phyloP scores from a whole-genome alignment of 768 basidiomycete genomes.

The Trametes villosa region DNA sequence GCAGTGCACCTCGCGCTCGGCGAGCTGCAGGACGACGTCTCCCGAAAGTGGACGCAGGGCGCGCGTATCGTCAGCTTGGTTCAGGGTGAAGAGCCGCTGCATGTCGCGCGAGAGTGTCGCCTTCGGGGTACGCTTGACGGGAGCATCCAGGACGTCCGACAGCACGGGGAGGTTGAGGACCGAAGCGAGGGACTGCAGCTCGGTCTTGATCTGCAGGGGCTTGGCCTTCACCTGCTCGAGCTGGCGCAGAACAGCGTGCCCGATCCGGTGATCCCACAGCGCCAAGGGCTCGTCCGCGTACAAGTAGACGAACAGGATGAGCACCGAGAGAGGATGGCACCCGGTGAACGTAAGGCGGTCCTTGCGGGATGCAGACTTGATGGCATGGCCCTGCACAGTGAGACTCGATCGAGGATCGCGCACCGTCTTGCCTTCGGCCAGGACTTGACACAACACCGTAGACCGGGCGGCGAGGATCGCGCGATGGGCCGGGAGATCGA shows the following conservation, averaged over 20 bases:
- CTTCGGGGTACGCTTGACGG: constrained; percentile 57
- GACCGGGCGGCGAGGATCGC: constrained; percentile 69
- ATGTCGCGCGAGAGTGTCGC: constrained; percentile 58
- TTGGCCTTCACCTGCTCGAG: constrained; percentile 47
- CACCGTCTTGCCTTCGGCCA: constrained; percentile 41
- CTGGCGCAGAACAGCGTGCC: constrained; percentile 43
- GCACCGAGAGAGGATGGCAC: constrained; percentile 65
- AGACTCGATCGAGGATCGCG: constrained; percentile 39
- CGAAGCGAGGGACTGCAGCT: constrained; percentile 63
- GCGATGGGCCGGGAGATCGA: constrained; percentile 63
- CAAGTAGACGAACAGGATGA: constrained; percentile 83
- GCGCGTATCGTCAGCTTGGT: constrained; percentile 28
- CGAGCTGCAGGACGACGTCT: constrained; percentile 75
- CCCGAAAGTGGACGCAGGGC: constrained; percentile 42
- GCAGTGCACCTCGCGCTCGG: constrained; percentile 64
- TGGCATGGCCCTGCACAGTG: constrained; percentile 32
- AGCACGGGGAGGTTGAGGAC: constrained; percentile 64
- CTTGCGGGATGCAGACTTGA: neutral
- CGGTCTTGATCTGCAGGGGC: constrained; percentile 56
- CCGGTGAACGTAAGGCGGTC: constrained; percentile 50
- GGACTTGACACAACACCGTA: constrained; percentile 45
- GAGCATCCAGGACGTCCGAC: constrained; percentile 55
- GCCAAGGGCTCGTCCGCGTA: constrained; percentile 86
- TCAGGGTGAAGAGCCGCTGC: constrained; percentile 48
- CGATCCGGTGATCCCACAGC: constrained; percentile 81